Base-by-base conservation (phyloP, 305 asterid species). In the Rubia tinctorum region DNA sequence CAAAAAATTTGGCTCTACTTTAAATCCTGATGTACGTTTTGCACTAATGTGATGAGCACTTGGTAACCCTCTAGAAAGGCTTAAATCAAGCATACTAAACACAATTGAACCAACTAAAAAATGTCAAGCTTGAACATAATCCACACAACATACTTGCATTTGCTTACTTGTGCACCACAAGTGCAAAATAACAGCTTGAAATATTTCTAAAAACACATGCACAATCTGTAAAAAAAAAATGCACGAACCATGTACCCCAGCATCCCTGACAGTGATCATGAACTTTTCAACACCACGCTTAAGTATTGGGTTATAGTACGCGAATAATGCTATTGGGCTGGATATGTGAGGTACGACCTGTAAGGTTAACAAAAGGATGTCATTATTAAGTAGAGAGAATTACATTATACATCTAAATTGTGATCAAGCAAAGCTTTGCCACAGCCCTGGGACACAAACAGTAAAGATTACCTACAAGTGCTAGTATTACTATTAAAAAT, bases 281-380 rank as follows among this genome's bases (percentile, higher is more conserved):
- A 95, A 95, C 73, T 86, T 83, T 40, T 84, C 97, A 75, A 82
- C 80, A 0, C 99, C 99, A 69, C 98, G 92, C 82, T 90, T 92
- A 66, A 95, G 95, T 82, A 95, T 92, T 56, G 99, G 99, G 77
- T 95, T 95, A 82, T 92, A 92, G 84, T 95, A 95, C 22, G 98
- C 69, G 86, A 95, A 95, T 14, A 95, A 66, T 58, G 98, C 88
- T 66, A 95, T 27, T 15, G 99, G 99, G 76, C 92, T 84, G 71
- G 99, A 89, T 83, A 95, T 82, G 68, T 87, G 86, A 77, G 99
- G 98, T n/a, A 85, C 83, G 81, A 90, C 97, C 99, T 92, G 84
- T 47, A 45, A 61, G 71, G 53, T 44, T 49, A 49, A 77, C 59
- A 49, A 68, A 42, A 67, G 45, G 13, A 64, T 27, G 67, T 69